Conservation (phyloP, 1,139 yeast genomes). For the Candida smagusa region DNA sequence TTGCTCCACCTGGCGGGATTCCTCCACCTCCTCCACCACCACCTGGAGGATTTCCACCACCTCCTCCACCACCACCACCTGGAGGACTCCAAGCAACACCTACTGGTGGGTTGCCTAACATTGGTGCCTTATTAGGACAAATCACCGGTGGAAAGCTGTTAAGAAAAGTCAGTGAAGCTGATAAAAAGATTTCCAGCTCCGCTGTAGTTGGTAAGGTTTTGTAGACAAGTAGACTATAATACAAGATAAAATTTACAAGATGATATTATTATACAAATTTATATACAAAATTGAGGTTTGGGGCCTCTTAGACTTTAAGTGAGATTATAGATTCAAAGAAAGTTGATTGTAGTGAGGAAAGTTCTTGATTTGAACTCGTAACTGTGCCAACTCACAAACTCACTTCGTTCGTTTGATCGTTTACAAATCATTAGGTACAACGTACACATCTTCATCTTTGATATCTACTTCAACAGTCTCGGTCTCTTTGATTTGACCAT, state of each 20-base stretch:
- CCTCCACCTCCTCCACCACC: slow-evolving; percentile 17
- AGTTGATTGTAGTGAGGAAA: too few relatives aligned
- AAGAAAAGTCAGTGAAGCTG: slow-evolving; percentile 44
- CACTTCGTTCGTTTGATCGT: too few relatives aligned
- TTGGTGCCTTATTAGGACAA: slow-evolving; percentile 52
- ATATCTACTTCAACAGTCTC: slow-evolving; percentile 53
- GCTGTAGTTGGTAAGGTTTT: slow-evolving; percentile 52
- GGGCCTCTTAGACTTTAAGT: too few relatives aligned
- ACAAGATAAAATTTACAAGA: too few relatives aligned
- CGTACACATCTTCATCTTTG: slow-evolving; percentile 25
- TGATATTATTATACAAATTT: too few relatives aligned
- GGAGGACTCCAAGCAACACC: slow-evolving; percentile 18
- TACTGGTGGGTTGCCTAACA: slow-evolving; percentile 30
- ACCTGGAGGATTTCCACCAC: slow-evolving; percentile 10
- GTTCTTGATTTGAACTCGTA: too few relatives aligned
- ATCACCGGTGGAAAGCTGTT: slow-evolving; percentile 52
- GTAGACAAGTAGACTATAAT: slow-evolving; percentile 11
- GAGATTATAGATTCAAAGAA: too few relatives aligned
- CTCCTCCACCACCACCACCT: slow-evolving; percentile 28
- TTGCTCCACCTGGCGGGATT: slow-evolving; percentile 19
- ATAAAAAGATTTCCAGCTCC: slow-evolving; percentile 44
- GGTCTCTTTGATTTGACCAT: slow-evolving; percentile 71
- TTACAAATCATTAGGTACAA: slow-evolving; percentile 45
- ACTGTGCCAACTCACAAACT: too few relatives aligned
- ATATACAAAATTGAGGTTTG: too few relatives aligned